These are phyloP conservation scores for Eucalyptus regnans DNA, from an alignment of 345 rosid species.

Conservation along the genomic window DNA sequence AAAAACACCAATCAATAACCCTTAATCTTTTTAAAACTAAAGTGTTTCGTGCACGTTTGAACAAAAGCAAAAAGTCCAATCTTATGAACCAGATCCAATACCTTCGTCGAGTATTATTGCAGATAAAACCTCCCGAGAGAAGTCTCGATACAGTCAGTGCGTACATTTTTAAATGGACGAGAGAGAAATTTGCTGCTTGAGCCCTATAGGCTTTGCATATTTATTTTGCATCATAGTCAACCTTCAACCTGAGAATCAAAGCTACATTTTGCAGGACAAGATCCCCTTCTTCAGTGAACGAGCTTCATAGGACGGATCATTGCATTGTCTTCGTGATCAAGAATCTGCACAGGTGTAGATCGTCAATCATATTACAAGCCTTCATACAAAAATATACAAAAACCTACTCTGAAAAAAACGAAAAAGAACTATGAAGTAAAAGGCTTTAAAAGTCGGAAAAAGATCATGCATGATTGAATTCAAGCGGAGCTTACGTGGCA, in stretches of 20 bases:
- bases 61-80: not conserved
- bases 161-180: not conserved
- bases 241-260: not conserved
- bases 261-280: not conserved
- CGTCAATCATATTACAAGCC: not conserved
- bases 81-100: not conserved
- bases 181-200: not conserved
- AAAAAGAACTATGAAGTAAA: not conserved
- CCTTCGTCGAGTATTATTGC: not conserved
- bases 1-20: no score
- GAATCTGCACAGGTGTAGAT: conserved; percentile 26
- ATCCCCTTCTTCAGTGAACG: not conserved
- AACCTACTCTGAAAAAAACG: not conserved
- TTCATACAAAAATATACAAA: not conserved
- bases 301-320: conserved; percentile 82
- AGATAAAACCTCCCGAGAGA: not conserved
- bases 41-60: not conserved
- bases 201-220: not conserved
- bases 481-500: conserved; percentile 53
- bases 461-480: not conserved
- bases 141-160: not conserved
- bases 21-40: not conserved
- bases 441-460: not conserved
- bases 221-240: not conserved
- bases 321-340: conserved; percentile 87